Evolutionary conservation across 2,329 filamentous ascomycete species (phyloP).

Genomic region (Lachnellula subtilissima): DNA sequence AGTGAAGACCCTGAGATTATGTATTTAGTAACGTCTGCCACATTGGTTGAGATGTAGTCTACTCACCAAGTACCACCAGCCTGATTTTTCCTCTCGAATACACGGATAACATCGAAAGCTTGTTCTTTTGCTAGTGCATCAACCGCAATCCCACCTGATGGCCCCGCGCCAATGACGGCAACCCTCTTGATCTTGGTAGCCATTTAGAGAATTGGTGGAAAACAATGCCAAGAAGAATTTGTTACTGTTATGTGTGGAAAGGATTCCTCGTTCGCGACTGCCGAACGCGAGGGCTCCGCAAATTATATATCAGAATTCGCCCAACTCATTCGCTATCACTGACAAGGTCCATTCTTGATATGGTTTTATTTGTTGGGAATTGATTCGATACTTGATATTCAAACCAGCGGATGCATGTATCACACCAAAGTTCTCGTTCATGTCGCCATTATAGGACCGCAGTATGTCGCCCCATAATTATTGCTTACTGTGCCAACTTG

Average conservation of each 20-base stretch:
- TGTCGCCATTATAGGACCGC: not conserved
- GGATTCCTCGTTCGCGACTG: too few species aligned
- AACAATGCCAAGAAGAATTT: not conserved
- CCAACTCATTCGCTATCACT: not conserved
- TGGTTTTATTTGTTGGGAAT: not conserved
- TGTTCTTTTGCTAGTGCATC: constrained; percentile 54
- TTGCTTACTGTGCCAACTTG: not conserved
- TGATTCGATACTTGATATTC: not conserved
- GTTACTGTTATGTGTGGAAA: too few species aligned
- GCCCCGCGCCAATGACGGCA: constrained; percentile 55
- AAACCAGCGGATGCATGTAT: not conserved
- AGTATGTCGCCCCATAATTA: not conserved
- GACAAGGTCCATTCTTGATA: not conserved
- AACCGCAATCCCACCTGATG: constrained; percentile 47
- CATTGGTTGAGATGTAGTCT: not conserved
- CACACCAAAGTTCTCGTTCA: not conserved
- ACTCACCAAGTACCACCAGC: constrained; percentile 54
- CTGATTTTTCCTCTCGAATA: constrained; percentile 54
- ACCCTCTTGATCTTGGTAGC: constrained; percentile 32
- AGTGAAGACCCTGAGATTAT: not conserved
- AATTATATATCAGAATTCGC: not conserved
- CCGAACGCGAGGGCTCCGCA: too few species aligned
- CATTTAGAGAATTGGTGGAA: not conserved
- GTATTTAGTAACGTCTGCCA: not conserved
- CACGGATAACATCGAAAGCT: constrained; percentile 50